Evolutionary conservation across 352 stramenopile genomes (phyloP), one percentile per base, ranked within the genome.

Genomic region (Pythium biforme): DNA sequence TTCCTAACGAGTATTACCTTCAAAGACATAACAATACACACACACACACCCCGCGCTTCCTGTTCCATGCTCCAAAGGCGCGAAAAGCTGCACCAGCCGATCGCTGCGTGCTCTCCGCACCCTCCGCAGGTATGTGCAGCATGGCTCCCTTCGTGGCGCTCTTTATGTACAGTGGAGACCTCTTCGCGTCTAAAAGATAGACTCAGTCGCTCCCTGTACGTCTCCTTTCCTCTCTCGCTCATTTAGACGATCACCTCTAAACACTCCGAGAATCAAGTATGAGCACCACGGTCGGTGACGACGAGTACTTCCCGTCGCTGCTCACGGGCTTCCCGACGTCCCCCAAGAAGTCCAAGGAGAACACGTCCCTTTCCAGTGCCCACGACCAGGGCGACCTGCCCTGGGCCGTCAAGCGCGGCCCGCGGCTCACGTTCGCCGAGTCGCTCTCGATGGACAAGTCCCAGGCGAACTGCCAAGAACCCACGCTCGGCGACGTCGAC

Each of bases 271-370:
- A n/a, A n/a, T n/a, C n/a, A 1, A 39, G 31, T 20, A 72, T 72
- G 64, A 72, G 58, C 39, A 56, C 64, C 4, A 41, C 58, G 10
- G 34, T 72, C 29, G 59, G 58, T 4, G 83, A 92, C 20, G 81
- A 92, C 27, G 83, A 92, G 47, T 92, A 86, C 69, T 92, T 92
- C 50, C 83, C 83, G 34, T 81, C 80, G 19, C 78, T 90, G 52
- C 70, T 92, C 9, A 92, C 83, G 3, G 78, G 79, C 6, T 23
- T 72, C 12, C 76, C 82, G 37, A 80, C 73, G 22, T 76, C 77
- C 19, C 76, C 33, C 72, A 83, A 75, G 55, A 78, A 80, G 46
- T 73, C 71, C 58, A 82, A 87, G 57, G 75, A 89, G 48, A 89
- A 71, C 62, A 59, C 62, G 39, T 73, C 75, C 40, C 52, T 69